Percentiles rank a stretch among this genome's conserved stretches.
phyloP scores from a whole-genome alignment of 345 rosid genomes.

The Mercurialis annua region DNA sequence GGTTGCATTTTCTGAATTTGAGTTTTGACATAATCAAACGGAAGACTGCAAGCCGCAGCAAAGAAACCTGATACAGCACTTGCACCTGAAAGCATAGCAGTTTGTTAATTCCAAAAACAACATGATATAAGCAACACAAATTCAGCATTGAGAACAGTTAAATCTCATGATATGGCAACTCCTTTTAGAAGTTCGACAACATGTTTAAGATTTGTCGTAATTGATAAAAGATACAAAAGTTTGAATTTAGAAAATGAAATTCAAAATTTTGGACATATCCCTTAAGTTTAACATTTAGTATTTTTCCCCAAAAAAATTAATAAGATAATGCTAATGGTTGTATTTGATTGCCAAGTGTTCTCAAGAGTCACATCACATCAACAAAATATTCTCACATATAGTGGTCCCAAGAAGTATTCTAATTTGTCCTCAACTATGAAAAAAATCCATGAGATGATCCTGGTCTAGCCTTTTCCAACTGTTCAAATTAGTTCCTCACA shows the following conservation, averaged over 20 bases:
- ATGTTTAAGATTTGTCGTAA: no score
- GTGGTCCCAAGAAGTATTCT: background rate
- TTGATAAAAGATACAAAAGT: no score
- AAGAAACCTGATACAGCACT: constrained; percentile 88
- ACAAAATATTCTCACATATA: background rate
- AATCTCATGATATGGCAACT: no score
- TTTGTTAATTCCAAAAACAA: background rate
- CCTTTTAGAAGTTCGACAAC: no score
- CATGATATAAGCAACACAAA: background rate
- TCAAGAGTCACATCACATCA: background rate
- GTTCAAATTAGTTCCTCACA: background rate
- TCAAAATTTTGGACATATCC: no score
- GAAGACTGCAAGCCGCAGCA: constrained; percentile 94
- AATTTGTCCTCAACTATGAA: no score
- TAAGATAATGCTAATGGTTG: background rate
- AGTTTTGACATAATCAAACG: constrained; percentile 94
- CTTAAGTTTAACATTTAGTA: background rate
- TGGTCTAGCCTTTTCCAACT: background rate
- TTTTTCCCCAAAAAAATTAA: background rate
- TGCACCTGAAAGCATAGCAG: constrained; percentile 52
- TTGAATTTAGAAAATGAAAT: background rate
- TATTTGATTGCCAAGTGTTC: background rate
- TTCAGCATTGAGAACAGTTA: no score
- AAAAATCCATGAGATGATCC: background rate
- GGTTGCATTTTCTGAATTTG: constrained; percentile 99